These are phyloP conservation scores for Holtermanniella nyarrowii DNA, from an alignment of 768 basidiomycete species.

Conservation along the genomic window DNA sequence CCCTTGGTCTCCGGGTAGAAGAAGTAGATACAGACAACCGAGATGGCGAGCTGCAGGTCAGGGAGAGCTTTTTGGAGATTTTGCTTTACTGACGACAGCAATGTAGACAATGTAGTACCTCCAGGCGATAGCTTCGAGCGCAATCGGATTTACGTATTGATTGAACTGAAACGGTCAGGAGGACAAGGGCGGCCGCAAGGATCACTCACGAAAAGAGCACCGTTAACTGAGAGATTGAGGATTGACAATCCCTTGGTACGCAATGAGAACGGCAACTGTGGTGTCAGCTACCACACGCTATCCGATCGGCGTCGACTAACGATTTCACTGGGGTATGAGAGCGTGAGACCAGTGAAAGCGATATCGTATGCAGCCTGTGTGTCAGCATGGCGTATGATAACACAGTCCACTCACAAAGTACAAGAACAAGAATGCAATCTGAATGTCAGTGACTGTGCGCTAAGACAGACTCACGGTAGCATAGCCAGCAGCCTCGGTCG, in stretches of 20 bases:
- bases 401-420: too few species aligned
- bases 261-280: slow-evolving; percentile 51
- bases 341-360: background rate
- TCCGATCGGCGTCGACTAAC: slow-evolving; percentile 8
- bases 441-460: background rate
- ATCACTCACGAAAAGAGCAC: slow-evolving; percentile 5
- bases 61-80: background rate
- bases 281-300: slow-evolving; percentile 5
- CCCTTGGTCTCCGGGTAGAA: slow-evolving; percentile 6
- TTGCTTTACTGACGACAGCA: background rate
- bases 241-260: slow-evolving; percentile 78
- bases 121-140: slow-evolving; percentile 18
- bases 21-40: slow-evolving; percentile 5
- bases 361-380: background rate
- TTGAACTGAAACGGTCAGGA: slow-evolving; percentile 5
- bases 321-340: slow-evolving; percentile 1
- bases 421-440: background rate
- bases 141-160: slow-evolving; percentile 31
- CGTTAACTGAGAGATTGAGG: slow-evolving; percentile 8
- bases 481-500: background rate
- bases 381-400: too few species aligned
- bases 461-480: background rate
- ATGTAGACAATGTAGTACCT: slow-evolving; percentile 9
- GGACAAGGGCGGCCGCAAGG: background rate
- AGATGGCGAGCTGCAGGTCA: background rate